A percentile compares a stretch with the other conserved stretches of the same genome.
Evolutionary conservation across 345 rosid genomes (phyloP).

Genomic region (Hypericum androsaemum): DNA sequence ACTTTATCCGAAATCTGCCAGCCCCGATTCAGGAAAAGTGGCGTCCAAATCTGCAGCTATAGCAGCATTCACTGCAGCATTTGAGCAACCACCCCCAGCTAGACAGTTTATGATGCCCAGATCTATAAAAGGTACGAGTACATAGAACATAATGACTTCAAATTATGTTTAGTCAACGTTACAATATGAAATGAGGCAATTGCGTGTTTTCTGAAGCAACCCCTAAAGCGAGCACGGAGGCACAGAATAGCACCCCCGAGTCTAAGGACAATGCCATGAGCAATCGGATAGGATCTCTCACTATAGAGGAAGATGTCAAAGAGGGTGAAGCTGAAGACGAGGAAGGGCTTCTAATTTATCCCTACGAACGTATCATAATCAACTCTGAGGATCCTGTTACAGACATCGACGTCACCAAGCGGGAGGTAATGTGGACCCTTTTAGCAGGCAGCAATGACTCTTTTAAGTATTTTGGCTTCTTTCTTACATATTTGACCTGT

Average conservation of each 20-base stretch:
- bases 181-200: neutral
- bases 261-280: conserved; percentile 8
- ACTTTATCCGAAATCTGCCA: conserved; percentile 42
- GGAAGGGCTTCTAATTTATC: conserved; percentile 59
- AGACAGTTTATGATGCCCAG: conserved; percentile 61
- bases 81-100: conserved; percentile 40
- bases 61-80: neutral
- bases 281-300: conserved; percentile 66
- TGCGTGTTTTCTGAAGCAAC: conserved; percentile 12
- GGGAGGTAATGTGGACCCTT: conserved; percentile 41
- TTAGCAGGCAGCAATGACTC: neutral
- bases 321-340: conserved; percentile 93
- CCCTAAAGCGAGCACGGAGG: conserved; percentile 40
- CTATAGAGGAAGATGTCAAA: conserved; percentile 80
- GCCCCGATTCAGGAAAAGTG: conserved; percentile 28
- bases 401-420: conserved; percentile 47
- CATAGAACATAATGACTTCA: neutral
- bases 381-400: conserved; percentile 40
- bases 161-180: no score
- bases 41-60: conserved; percentile 7
- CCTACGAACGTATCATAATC: conserved; percentile 43
- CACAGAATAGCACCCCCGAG: conserved; percentile 17
- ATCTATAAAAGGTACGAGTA: conserved; percentile 54
- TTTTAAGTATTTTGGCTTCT: neutral
- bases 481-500: neutral